A percentile compares a stretch with the other conserved stretches of the same genome.
These are phyloP conservation scores for Rhizoclosmatium globosum DNA, from an alignment of 192 early-diverging fungal species.

Conservation along the genomic window DNA sequence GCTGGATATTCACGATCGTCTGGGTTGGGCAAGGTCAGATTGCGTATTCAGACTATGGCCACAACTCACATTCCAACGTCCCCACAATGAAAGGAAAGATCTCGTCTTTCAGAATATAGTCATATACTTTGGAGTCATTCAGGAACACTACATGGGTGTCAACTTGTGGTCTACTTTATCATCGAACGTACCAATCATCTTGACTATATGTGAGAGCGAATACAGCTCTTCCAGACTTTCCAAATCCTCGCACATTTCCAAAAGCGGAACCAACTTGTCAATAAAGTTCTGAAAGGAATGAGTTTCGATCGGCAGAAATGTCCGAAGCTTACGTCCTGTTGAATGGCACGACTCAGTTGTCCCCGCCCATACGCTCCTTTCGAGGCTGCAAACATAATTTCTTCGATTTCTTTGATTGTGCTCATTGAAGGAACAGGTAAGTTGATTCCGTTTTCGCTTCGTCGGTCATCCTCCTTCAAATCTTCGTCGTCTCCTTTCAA, in stretches of 20 bases:
- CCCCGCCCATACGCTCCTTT: constrained; percentile 70
- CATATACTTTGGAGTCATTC: constrained; percentile 80
- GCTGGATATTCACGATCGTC: constrained; percentile 81
- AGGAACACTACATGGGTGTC: constrained; percentile 63
- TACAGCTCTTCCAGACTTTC: constrained; percentile 79
- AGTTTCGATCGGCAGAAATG: not conserved
- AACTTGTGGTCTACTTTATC: not conserved
- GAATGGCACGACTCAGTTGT: constrained; percentile 65
- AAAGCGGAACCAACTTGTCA: constrained; percentile 63
- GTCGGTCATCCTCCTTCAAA: constrained; percentile 1
- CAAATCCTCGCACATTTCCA: constrained; percentile 83
- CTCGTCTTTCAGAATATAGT: constrained; percentile 79
- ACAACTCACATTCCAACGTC: constrained; percentile 82
- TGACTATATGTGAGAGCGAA: constrained; percentile 75
- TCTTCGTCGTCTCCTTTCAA: not conserved
- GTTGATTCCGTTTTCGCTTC: constrained; percentile 17
- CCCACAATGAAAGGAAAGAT: constrained; percentile 75
- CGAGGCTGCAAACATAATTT: constrained; percentile 63
- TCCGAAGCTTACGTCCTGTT: constrained; percentile 56
- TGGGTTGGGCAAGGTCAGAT: constrained; percentile 28
- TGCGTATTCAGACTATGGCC: not conserved
- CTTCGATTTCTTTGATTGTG: constrained; percentile 77
- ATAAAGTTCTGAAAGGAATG: constrained; percentile 67
- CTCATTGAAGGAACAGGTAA: constrained; percentile 74
- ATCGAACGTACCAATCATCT: constrained; percentile 70